phyloP scores from a whole-genome alignment of 2,329 filamentous ascomycete genomes.

The Fusarium ramigenum region DNA sequence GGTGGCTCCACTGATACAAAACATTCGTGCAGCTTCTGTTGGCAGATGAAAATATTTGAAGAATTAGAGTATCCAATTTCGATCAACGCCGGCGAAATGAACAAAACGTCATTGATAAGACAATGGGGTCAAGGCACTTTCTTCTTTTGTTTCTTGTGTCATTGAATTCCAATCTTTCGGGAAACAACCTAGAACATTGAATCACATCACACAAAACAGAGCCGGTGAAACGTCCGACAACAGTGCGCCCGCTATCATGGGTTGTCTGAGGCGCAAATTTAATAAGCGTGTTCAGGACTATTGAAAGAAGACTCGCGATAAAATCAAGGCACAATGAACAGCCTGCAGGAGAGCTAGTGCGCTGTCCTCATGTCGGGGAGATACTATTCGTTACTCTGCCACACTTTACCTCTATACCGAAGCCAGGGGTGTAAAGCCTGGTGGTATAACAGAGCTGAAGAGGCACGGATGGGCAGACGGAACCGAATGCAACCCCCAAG shows the following conservation, averaged over 20 bases:
- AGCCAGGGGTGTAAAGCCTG: slow-evolving; percentile 25
- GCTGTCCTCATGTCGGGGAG: slow-evolving; percentile 15
- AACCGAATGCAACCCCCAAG: slow-evolving; percentile 16
- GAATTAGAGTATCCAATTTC: slow-evolving; percentile 19
- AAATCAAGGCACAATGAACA: slow-evolving; percentile 17
- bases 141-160: slow-evolving; percentile 7
- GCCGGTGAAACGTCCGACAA: slow-evolving; percentile 20
- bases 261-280: neutral
- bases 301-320: neutral
- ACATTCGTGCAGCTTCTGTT: neutral
- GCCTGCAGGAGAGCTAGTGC: neutral
- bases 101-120: slow-evolving; percentile 29
- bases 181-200: slow-evolving; percentile 23
- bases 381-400: slow-evolving; percentile 21
- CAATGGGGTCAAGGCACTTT: slow-evolving; percentile 24
- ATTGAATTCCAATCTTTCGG: slow-evolving; percentile 20
- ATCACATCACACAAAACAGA: slow-evolving; percentile 3
- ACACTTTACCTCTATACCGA: slow-evolving; percentile 15
- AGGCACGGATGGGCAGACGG: slow-evolving; percentile 22
- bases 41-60: slow-evolving; percentile 4
- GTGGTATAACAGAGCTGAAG: slow-evolving; percentile 32
- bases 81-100: slow-evolving; percentile 34
- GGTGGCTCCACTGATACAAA: slow-evolving; percentile 16
- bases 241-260: slow-evolving; percentile 15
- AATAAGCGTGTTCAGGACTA: neutral